Evolutionary conservation across 2,329 filamentous ascomycete genomes (phyloP).

Genomic region (Penicillium palitans): DNA sequence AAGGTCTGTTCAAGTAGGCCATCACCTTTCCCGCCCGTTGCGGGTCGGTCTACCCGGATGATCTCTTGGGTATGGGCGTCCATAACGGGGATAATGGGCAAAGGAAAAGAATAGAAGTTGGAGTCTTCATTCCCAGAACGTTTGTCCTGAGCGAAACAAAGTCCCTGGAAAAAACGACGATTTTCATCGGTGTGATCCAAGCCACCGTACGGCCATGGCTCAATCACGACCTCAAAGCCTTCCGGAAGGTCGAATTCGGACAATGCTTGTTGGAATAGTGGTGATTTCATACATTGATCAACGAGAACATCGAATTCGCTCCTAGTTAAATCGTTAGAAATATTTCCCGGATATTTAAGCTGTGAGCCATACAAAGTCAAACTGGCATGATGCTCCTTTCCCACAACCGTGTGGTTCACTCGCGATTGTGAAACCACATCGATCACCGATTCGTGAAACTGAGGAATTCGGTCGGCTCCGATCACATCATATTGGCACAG

Average conservation of each 20-base stretch:
- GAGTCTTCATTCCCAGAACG: slow-evolving; percentile 52
- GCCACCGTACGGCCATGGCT: slow-evolving; percentile 61
- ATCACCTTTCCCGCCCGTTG: slow-evolving; percentile 54
- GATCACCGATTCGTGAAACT: slow-evolving; percentile 57
- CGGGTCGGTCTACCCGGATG: slow-evolving; percentile 59
- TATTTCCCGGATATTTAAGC: not conserved
- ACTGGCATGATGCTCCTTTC: slow-evolving; percentile 50
- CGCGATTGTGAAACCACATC: slow-evolving; percentile 47
- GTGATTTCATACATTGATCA: slow-evolving; percentile 53
- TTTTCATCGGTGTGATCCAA: slow-evolving; percentile 50
- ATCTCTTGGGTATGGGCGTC: slow-evolving; percentile 57
- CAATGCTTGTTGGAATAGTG: slow-evolving; percentile 53
- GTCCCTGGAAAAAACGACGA: slow-evolving; percentile 53
- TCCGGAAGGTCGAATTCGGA: slow-evolving; percentile 55
- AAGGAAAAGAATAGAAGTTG: slow-evolving; percentile 63
- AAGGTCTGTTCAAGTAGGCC: slow-evolving; percentile 44
- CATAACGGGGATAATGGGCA: slow-evolving; percentile 56
- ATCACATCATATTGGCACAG: slow-evolving; percentile 59
- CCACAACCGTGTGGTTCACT: slow-evolving; percentile 49
- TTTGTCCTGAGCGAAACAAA: slow-evolving; percentile 53
- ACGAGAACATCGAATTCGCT: slow-evolving; percentile 51
- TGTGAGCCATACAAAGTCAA: slow-evolving; percentile 43
- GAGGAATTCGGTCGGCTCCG: slow-evolving; percentile 51
- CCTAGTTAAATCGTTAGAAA: slow-evolving; percentile 21
- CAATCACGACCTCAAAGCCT: slow-evolving; percentile 57